Evolutionary conservation across 2,329 filamentous ascomycete species (phyloP), one percentile per base, ranked within the genome.

Genomic region (Diaporthe vaccinii): DNA sequence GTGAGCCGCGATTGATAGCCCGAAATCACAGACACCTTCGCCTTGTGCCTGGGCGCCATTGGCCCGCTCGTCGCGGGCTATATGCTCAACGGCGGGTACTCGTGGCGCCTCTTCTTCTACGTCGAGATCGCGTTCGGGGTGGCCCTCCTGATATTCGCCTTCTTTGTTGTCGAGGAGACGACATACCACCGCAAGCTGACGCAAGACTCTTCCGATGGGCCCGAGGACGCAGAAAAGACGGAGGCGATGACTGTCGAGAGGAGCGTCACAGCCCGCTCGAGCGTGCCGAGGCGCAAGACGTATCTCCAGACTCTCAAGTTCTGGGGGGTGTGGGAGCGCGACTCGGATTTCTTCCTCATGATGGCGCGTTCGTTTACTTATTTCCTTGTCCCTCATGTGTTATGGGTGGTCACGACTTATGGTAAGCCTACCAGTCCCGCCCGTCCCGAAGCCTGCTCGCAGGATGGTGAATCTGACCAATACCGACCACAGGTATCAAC

Each of bases 81-180:
- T 80, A 91, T 92, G 89, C 86, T 92, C 9, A 85, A 87, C 0
- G 89, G 85, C 1, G 88, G 88, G 14, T 87, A 89, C 78, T 90
- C 89, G 9, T 92, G 90, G 89, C 84, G 88, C 22, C 85, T 91
- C 0, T 92, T 89, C 83, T 92, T 91, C 84, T 91, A 91, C 79
- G 89, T 91, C 72, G 86, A 88, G 76, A 85, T 90, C 65, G 90
- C 89, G 3, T 91, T 92, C 62, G 80, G 75, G 31, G 76, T 58
- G 0, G 81, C 79, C 5, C 77, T 83, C 12, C 65, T 83, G 8
- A 73, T 82, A n/a, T 62, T 81, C 4, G 78, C 80, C 51, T 82
- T 83, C 68, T 79, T 83, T 58, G 77, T 82, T n/a, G 81, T 83
- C 49, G 82, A 83, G 75, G 82, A 83, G 78, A 80, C 82, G 12